These are phyloP conservation scores for Boletus patriciae DNA, from an alignment of 768 basidiomycete species.

Conservation along the genomic window DNA sequence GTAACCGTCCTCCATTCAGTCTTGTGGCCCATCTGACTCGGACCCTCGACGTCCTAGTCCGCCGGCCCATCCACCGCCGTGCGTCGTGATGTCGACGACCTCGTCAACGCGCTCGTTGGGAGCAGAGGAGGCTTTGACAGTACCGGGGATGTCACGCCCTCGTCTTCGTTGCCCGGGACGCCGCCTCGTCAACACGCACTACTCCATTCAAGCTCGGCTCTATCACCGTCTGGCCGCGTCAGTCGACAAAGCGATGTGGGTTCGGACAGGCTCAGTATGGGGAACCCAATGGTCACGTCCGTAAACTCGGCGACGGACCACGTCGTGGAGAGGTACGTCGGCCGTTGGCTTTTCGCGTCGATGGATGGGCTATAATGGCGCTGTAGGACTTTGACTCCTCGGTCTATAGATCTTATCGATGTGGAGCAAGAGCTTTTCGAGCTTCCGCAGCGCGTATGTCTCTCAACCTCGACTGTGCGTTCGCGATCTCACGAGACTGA, in stretches of 20 bases:
- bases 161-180: conserved; percentile 70
- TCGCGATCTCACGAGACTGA: not conserved
- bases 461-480: not conserved
- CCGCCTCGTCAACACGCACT: conserved; percentile 47
- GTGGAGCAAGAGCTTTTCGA: conserved; percentile 90
- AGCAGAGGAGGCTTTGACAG: conserved; percentile 52
- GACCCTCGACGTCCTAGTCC: conserved; percentile 26
- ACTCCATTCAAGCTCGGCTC: conserved; percentile 38
- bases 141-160: conserved; percentile 61
- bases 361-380: conserved; percentile 6
- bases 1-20: conserved; percentile 15
- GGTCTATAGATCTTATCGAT: conserved; percentile 78
- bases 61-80: conserved; percentile 41
- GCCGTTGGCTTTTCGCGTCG: not conserved
- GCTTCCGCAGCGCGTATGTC: conserved; percentile 74
- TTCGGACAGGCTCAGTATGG: conserved; percentile 46
- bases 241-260: conserved; percentile 72
- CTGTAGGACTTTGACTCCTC: conserved; percentile 58
- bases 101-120: conserved; percentile 58
- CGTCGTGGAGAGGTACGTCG: conserved; percentile 64
- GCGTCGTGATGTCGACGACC: conserved; percentile 66
- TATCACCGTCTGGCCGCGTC: conserved; percentile 55
- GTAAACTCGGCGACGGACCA: conserved; percentile 62
- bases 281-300: conserved; percentile 47
- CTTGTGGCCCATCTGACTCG: conserved; percentile 1